These are phyloP conservation scores for Melampsora larici-populina DNA, from an alignment of 1,284 basidiomycete species.

Conservation along the genomic window DNA sequence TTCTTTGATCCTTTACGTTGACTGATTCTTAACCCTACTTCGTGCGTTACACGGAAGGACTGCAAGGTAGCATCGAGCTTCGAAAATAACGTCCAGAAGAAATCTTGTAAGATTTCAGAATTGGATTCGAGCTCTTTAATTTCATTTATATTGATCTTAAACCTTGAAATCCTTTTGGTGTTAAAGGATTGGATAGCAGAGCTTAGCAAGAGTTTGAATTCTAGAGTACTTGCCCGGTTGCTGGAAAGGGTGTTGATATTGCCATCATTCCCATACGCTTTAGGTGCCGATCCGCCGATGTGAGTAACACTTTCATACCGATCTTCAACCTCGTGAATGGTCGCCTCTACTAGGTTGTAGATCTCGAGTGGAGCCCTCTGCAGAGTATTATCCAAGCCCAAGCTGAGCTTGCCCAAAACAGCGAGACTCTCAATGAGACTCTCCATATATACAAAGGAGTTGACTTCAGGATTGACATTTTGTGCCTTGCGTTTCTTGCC, in stretches of 20 bases:
- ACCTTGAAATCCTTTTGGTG: slow-evolving; percentile 65
- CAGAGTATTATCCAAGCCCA: slow-evolving; percentile 74
- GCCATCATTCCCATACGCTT: slow-evolving; percentile 29
- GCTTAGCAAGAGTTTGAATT: slow-evolving; percentile 6
- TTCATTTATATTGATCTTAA: slow-evolving; percentile 61
- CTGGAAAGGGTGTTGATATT: slow-evolving; percentile 42
- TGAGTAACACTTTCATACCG: slow-evolving; percentile 60
- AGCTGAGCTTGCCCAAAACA: slow-evolving; percentile 81
- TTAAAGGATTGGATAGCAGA: background rate
- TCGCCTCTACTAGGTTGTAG: slow-evolving; percentile 77
- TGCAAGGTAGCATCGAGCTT: slow-evolving; percentile 95
- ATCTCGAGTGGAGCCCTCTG: slow-evolving; percentile 83
- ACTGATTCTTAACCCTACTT: slow-evolving; percentile 65
- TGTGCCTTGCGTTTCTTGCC: slow-evolving; percentile 22
- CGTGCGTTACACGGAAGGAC: slow-evolving; percentile 83
- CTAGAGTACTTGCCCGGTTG: slow-evolving; percentile 24
- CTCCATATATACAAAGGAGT: slow-evolving; percentile 93
- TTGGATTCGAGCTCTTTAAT: slow-evolving; percentile 49
- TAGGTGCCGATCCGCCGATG: slow-evolving; percentile 18
- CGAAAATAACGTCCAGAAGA: slow-evolving; percentile 97
- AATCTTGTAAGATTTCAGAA: slow-evolving; percentile 76
- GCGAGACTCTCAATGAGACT: slow-evolving; percentile 86
- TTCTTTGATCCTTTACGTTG: slow-evolving; percentile 84
- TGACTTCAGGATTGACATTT: slow-evolving; percentile 72
- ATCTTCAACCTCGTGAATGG: slow-evolving; percentile 85